These are phyloP conservation scores for Solioccasus polychromus DNA, from an alignment of 768 basidiomycete genomes.

Conservation along the genomic window DNA sequence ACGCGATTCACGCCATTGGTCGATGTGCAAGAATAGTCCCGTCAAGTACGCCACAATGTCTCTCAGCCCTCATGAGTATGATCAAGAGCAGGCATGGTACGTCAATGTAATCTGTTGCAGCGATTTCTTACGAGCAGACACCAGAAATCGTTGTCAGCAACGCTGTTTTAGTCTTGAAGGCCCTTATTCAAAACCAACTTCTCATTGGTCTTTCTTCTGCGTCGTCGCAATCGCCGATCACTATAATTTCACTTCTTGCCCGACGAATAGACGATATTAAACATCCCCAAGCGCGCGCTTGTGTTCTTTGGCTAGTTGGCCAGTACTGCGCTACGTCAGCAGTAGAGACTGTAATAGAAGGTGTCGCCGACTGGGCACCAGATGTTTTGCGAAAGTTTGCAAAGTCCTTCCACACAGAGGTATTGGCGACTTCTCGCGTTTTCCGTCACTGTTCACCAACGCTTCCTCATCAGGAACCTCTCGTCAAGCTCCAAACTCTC, in stretches of 20 bases:
- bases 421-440: conserved; percentile 25
- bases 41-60: conserved; percentile 65
- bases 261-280: conserved; percentile 74
- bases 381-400: conserved; percentile 83
- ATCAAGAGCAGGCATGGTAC: conserved; percentile 74
- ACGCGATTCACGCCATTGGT: conserved; percentile 78
- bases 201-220: conserved; percentile 31
- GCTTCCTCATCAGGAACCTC: conserved; percentile 39
- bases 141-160: conserved; percentile 76
- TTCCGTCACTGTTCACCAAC: not conserved
- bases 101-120: conserved; percentile 19
- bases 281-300: conserved; percentile 80
- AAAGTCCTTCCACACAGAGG: conserved; percentile 73
- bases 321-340: conserved; percentile 63
- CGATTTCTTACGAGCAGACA: conserved; percentile 1
- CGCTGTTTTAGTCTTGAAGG: conserved; percentile 83
- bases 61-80: conserved; percentile 73
- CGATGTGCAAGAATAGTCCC: conserved; percentile 67
- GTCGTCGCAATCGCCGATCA: conserved; percentile 42
- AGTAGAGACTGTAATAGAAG: conserved; percentile 41
- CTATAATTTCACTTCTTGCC: conserved; percentile 78
- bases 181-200: conserved; percentile 72
- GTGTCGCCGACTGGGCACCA: conserved; percentile 77
- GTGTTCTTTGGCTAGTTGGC: conserved; percentile 90
- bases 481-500: conserved; percentile 80